Conservation (phyloP, 257 asterid genomes). For the Dorcoceras hygrometricum region DNA sequence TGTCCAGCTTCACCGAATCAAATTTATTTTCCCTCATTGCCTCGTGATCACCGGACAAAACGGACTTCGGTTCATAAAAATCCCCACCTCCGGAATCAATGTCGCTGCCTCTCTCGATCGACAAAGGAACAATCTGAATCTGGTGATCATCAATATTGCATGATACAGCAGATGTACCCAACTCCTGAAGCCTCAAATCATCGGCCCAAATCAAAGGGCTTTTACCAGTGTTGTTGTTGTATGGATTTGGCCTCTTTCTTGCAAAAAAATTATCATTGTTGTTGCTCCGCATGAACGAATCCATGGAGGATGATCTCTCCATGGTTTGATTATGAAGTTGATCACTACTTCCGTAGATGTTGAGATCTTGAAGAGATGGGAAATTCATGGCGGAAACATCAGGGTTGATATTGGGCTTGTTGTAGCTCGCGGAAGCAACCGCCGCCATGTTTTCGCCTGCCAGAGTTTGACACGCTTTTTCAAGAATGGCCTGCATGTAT, state of each 20-base stretch:
- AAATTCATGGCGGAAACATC: slow-evolving; percentile 47
- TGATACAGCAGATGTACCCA: slow-evolving; percentile 34
- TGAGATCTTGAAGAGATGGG: slow-evolving; percentile 83
- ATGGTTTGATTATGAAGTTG: slow-evolving; percentile 44
- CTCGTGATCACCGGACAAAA: slow-evolving; percentile 29
- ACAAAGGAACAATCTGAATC: slow-evolving; percentile 39
- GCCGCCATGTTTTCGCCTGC: slow-evolving; percentile 66
- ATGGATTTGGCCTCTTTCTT: slow-evolving; percentile 63
- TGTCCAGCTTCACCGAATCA: slow-evolving; percentile 36
- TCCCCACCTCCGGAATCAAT: slow-evolving; percentile 53
- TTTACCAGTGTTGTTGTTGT: slow-evolving; percentile 36
- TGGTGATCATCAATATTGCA: slow-evolving; percentile 39
- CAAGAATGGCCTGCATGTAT: slow-evolving; percentile 92
- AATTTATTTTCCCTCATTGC: slow-evolving; percentile 33
- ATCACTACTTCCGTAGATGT: slow-evolving; percentile 55
- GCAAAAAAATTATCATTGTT: slow-evolving; percentile 33
- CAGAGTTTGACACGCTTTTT: slow-evolving; percentile 94
- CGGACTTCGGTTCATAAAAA: slow-evolving; percentile 51
- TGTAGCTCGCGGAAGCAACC: slow-evolving; percentile 42
- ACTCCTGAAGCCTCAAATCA: slow-evolving; percentile 60
- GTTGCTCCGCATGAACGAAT: slow-evolving; percentile 32
- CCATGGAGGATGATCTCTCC: slow-evolving; percentile 45
- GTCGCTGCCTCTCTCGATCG: slow-evolving; percentile 39
- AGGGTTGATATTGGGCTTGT: slow-evolving; percentile 33
- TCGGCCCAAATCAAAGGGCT: slow-evolving; percentile 74